Base-by-base conservation (phyloP, 176 grass and related monocot species). In the Panicum miliaceum region DNA sequence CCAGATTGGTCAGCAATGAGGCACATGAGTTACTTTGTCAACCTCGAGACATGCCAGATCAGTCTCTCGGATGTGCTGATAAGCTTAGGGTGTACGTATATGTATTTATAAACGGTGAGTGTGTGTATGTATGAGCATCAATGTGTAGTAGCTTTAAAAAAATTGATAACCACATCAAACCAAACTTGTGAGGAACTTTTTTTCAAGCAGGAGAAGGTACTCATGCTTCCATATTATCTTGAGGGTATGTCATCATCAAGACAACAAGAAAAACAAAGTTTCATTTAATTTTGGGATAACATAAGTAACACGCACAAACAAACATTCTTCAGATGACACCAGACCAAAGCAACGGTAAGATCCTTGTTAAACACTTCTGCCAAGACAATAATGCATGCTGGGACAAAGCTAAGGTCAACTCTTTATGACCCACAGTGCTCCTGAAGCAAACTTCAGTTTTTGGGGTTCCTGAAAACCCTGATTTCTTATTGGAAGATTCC, bases 361-460 rank as follows among this genome's bases (percentile, higher is more conserved):
- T 34, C 56, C 41, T 47, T 8, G 14, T 78, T 84, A 73, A 84
- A 70, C 27, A 37, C 43, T 82, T 70, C 56, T 83, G 12, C 43
- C 38, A 32, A 78, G 73, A 22, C 25, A 85, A 63, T 54, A 71
- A 70, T 62, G 25, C 54, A 81, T 56, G 20, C 18, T 65, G 46
- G 78, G 88, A 90, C 72, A 78, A 90, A 73, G 46, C 19, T 66
- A 66, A 82, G 79, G 79, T 86, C 79, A 83, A 82, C 73, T 59
- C 73, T 60, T 73, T 73, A 57, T 65, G 46, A 64, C 14, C 46
- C 62, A 53, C 5, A 37, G 77, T 54, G 25, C 18, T 58, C 29
- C 46, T 29, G 78, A 84, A 75, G 12, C 60, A 85, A 81, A 68
- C 70, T 63, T 78, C 64, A 51, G 78, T 78, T 73, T 86, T 9